Evolutionary conservation across 768 basidiomycete genomes (phyloP), one percentile per base, ranked within the genome.

Genomic region (Lactarius trivialis): DNA sequence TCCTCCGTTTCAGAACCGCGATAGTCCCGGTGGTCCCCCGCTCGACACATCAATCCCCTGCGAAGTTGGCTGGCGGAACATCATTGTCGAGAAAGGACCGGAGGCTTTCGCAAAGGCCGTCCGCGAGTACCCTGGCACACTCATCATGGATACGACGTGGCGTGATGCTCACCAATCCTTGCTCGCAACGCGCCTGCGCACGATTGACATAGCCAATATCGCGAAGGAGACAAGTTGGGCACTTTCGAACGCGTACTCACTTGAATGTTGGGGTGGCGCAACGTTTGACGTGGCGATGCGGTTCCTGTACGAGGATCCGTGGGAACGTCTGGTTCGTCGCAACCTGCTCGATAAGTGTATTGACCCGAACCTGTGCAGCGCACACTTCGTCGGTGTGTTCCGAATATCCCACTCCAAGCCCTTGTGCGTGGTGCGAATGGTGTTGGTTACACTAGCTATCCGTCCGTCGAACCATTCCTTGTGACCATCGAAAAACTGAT

Each of bases 111-210:
- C 97, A 55, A 97, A 94, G 77, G 97, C 97, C 43, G 93, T 98
- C 60, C 88, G 97, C 69, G 89, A 88, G 65, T 98, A 99, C 76
- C 91, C 92, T 56, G 97, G 97, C 60, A 87, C 85, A 59, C 82
- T 98, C 65, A 95, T 97, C 76, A 93, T 94, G 93, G 92, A 99
- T 76, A 98, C 96, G 32, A 98, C 96, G 1, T 98, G 97, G 96
- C 91, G 97, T 73, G 97, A 99, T 71, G 97, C 97, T 26, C 97
- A 99, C 74, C 97, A 99, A 75, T 97, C 94, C 32, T 82, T 99
- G 37, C 85, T 99, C 60, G 97, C 97, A 51, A 99, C 97, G 32
- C 89, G 97, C 64, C 81, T 99, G 55, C 85, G 97, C 66, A 98
- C 97, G 11, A 85, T 89, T 66, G 97, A 99, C 71, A 98, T 98